Conservation (phyloP, 441 rosid species). For the Cnidoscolus chayamansa region DNA sequence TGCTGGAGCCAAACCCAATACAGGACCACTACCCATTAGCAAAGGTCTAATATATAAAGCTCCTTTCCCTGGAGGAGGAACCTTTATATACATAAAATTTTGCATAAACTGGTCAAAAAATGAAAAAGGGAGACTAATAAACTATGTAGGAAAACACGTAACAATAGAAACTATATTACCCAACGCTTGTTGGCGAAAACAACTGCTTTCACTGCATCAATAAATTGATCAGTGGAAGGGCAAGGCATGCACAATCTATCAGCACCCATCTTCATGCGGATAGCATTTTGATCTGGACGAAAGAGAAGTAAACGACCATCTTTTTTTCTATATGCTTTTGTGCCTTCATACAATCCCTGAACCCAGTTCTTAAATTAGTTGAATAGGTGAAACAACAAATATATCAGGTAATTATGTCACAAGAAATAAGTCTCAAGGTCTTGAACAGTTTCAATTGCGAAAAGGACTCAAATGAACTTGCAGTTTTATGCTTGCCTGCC, state of each 20-base stretch:
- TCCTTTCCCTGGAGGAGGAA: conserved; percentile 45
- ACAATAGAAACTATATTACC: conserved; percentile 33
- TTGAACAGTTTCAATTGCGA: no score
- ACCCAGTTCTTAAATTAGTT: not conserved
- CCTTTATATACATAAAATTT: conserved; percentile 13
- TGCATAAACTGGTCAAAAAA: not conserved
- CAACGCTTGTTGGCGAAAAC: conserved; percentile 70
- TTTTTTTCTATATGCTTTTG: conserved; percentile 68
- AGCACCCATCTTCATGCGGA: conserved; percentile 64
- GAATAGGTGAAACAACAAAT: no score
- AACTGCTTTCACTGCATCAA: conserved; percentile 56
- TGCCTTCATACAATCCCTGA: conserved; percentile 74
- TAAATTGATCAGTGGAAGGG: conserved; percentile 67
- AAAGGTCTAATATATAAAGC: conserved; percentile 38
- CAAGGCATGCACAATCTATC: conserved; percentile 83
- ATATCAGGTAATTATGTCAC: no score
- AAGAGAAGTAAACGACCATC: conserved; percentile 61
- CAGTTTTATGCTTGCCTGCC: conserved; percentile 48
- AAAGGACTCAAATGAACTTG: no score
- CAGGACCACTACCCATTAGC: conserved; percentile 46
- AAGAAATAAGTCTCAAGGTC: no score
- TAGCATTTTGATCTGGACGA: conserved; percentile 68
- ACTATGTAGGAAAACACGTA: not conserved
- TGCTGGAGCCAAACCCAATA: conserved; percentile 39
- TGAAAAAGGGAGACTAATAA: not conserved